Evolutionary conservation across 2,329 filamentous ascomycete species (phyloP).

Genomic region (Dothistroma pini): DNA sequence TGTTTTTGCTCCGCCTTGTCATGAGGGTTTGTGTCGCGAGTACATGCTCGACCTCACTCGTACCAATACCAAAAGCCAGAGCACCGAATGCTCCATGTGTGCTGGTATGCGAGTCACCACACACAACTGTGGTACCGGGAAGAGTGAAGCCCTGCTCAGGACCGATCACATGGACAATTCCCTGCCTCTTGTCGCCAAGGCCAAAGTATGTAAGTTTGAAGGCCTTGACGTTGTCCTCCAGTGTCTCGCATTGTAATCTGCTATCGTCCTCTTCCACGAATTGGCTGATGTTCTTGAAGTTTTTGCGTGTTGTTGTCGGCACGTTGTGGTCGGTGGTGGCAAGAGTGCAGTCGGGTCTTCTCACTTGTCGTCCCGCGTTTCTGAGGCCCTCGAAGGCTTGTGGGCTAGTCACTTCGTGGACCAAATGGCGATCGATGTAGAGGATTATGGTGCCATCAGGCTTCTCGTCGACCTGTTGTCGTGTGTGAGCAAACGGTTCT

Average conservation of each 20-base stretch:
- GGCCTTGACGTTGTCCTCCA: slow-evolving; percentile 96
- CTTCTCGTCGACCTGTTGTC: slow-evolving; percentile 68
- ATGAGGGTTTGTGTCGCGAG: slow-evolving; percentile 94
- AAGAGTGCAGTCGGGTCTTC: slow-evolving; percentile 93
- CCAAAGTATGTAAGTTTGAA: slow-evolving; percentile 98
- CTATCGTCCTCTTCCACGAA: slow-evolving; percentile 97
- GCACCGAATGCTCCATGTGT: slow-evolving; percentile 96
- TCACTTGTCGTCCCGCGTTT: slow-evolving; percentile 81
- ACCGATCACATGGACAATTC: slow-evolving; percentile 97
- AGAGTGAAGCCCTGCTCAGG: slow-evolving; percentile 99
- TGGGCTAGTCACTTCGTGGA: slow-evolving; percentile 97
- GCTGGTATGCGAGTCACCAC: slow-evolving; percentile 96
- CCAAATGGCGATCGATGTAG: slow-evolving; percentile 94
- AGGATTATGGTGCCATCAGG: slow-evolving; percentile 87
- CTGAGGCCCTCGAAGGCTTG: slow-evolving; percentile 97
- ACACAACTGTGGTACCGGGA: slow-evolving; percentile 93
- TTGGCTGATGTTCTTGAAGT: slow-evolving; percentile 85
- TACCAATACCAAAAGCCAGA: slow-evolving; percentile 94
- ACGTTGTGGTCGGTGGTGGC: slow-evolving; percentile 98
- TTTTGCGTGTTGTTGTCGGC: slow-evolving; percentile 84
- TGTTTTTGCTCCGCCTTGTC: slow-evolving; percentile 95
- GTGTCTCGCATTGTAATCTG: slow-evolving; percentile 85
- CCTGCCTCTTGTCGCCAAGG: slow-evolving; percentile 91
- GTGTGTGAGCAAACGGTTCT: slow-evolving; percentile 7
- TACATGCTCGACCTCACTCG: slow-evolving; percentile 97